phyloP scores from a whole-genome alignment of 257 asterid species.

The Cynanchum wilfordii region DNA sequence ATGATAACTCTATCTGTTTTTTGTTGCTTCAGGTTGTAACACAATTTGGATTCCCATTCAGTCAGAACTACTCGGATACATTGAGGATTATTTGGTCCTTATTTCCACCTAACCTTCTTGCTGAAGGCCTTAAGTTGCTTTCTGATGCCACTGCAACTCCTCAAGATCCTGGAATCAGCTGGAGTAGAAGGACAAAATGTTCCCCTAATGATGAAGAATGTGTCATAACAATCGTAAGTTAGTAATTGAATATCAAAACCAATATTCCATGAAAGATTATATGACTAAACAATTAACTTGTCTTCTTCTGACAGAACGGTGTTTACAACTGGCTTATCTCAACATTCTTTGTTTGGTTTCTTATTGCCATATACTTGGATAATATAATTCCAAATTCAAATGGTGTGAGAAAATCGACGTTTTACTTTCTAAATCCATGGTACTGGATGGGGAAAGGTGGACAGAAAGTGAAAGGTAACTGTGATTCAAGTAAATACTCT shows the following conservation, averaged over 20 bases:
- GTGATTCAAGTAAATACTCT: conserved; percentile 1
- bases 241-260: not conserved
- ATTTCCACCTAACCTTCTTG: conserved; percentile 91
- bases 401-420: conserved; percentile 76
- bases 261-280: not conserved
- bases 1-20: conserved; percentile 19
- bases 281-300: not conserved
- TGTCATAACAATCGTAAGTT: conserved; percentile 58
- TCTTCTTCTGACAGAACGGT: conserved; percentile 54
- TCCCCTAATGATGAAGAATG: conserved; percentile 79
- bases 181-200: conserved; percentile 71
- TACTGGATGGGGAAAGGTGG: conserved; percentile 98
- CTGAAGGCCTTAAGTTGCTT: conserved; percentile 72
- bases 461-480: conserved; percentile 61
- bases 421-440: conserved; percentile 73
- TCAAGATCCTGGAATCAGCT: conserved; percentile 89
- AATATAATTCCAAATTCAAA: conserved; percentile 69
- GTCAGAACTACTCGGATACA: conserved; percentile 32
- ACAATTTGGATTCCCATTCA: conserved; percentile 81
- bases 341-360: conserved; percentile 66
- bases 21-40: conserved; percentile 62
- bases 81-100: conserved; percentile 69
- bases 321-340: conserved; percentile 62
- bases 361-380: conserved; percentile 85
- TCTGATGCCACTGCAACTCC: conserved; percentile 81